Evolutionary conservation across 306 rosid genomes (phyloP).

Genomic region (Quercus berberidifolia): DNA sequence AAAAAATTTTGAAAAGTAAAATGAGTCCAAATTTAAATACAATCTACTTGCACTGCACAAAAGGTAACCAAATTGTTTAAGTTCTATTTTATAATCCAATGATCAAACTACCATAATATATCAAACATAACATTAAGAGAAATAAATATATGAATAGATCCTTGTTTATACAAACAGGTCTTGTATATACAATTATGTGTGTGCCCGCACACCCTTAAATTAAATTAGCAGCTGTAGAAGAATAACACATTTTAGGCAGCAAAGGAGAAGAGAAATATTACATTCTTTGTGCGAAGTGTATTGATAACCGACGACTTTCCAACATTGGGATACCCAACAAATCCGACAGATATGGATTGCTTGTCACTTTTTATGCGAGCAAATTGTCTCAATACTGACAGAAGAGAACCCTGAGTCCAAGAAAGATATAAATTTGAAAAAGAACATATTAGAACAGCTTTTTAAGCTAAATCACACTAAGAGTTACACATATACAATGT

Average conservation of each 20-base stretch:
- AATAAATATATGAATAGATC: background rate
- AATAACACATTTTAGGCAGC: conserved; percentile 7
- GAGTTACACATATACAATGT: too few species aligned
- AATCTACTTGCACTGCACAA: too few species aligned
- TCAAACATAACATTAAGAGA: background rate
- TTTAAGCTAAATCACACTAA: too few species aligned
- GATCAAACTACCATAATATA: background rate
- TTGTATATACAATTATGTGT: background rate
- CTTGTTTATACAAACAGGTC: background rate
- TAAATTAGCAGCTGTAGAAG: background rate
- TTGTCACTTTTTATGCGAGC: conserved; percentile 86
- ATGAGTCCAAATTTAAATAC: too few species aligned
- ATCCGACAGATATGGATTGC: conserved; percentile 97
- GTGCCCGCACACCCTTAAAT: background rate
- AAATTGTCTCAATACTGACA: conserved; percentile 88
- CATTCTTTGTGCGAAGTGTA: conserved; percentile 83
- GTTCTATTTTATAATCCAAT: too few species aligned
- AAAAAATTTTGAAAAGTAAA: too few species aligned
- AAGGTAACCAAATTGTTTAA: too few species aligned
- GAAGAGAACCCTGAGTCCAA: conserved; percentile 73
- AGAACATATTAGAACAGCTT: background rate
- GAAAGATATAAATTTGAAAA: background rate
- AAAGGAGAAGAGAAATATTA: conserved; percentile 28
- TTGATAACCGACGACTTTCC: conserved; percentile 96
- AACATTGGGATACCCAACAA: conserved; percentile 95